phyloP scores from a whole-genome alignment of 441 rosid species.

The Manihot esculenta region DNA sequence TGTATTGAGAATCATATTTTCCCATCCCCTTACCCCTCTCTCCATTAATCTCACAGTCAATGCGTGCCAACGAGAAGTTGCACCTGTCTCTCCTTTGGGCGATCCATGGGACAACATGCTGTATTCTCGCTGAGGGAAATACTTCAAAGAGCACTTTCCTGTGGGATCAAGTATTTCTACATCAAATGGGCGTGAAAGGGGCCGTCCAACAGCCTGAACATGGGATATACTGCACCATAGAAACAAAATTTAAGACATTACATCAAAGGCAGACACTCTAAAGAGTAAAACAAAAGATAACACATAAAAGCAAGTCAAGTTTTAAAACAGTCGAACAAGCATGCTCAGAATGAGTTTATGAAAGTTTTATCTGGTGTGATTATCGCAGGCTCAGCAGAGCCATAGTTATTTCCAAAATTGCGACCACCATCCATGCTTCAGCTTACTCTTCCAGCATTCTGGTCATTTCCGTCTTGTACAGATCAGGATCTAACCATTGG shows the following conservation, averaged over 20 bases:
- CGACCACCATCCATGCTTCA: background rate
- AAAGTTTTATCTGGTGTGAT: too few species aligned
- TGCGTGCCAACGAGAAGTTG: slow-evolving; percentile 24
- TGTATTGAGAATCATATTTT: slow-evolving; percentile 29
- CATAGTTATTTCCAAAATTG: background rate
- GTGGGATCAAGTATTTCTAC: slow-evolving; percentile 34
- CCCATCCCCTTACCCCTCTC: slow-evolving; percentile 37
- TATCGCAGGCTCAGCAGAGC: background rate
- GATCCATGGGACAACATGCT: slow-evolving; percentile 8
- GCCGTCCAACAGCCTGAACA: slow-evolving; percentile 59
- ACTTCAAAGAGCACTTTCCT: slow-evolving; percentile 41
- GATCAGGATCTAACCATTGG: background rate
- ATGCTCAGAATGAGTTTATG: background rate
- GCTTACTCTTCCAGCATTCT: background rate
- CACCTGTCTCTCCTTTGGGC: background rate
- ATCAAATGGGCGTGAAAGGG: slow-evolving; percentile 41
- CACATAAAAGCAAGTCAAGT: background rate
- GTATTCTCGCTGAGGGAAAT: slow-evolving; percentile 26
- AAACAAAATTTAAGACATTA: background rate
- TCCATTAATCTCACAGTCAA: slow-evolving; percentile 26
- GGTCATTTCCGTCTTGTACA: background rate
- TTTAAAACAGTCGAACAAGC: background rate
- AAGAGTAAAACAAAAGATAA: too few species aligned
- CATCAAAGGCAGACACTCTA: slow-evolving; percentile 1
- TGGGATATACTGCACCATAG: slow-evolving; percentile 49